Percentiles rank a stretch among this genome's conserved stretches.
Evolutionary conservation across 345 rosid species (phyloP).

Genomic region (Cardiospermum halicacabum): DNA sequence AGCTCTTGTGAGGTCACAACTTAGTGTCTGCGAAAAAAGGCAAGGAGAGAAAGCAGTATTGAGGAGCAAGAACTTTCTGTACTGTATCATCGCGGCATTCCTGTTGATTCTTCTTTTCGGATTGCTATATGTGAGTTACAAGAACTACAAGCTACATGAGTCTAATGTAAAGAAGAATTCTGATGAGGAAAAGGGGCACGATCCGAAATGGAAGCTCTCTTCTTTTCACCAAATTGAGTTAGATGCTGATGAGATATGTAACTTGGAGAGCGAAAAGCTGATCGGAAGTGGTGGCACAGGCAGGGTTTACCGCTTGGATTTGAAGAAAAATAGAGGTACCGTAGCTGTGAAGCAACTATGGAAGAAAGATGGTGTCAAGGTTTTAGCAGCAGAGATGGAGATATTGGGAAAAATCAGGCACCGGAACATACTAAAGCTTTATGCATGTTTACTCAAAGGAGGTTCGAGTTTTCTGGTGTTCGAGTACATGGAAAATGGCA

Average conservation of each 20-base stretch:
- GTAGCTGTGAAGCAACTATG: conserved; percentile 80
- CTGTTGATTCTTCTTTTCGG: conserved; percentile 39
- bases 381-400: conserved; percentile 67
- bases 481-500: conserved; percentile 82
- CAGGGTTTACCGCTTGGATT: conserved; percentile 68
- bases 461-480: conserved; percentile 68
- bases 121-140: conserved; percentile 44
- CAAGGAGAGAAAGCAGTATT: conserved; percentile 23
- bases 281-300: conserved; percentile 88
- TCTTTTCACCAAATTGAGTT: conserved; percentile 67
- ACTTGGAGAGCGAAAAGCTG: conserved; percentile 52
- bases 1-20: conserved; percentile 12
- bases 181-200: conserved; percentile 27
- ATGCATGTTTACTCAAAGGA: conserved; percentile 57
- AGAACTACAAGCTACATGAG: conserved; percentile 39
- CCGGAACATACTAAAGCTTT: conserved; percentile 70
- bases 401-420: conserved; percentile 79
- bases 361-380: conserved; percentile 49
- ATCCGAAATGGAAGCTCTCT: conserved; percentile 50
- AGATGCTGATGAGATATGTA: conserved; percentile 70
- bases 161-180: conserved; percentile 19
- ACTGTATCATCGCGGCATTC: conserved; percentile 40
- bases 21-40: conserved; percentile 38
- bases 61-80: conserved; percentile 28
- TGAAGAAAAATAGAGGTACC: conserved; percentile 54